phyloP scores from a whole-genome alignment of 2,329 filamentous ascomycete species.

The Beauveria sp. region DNA sequence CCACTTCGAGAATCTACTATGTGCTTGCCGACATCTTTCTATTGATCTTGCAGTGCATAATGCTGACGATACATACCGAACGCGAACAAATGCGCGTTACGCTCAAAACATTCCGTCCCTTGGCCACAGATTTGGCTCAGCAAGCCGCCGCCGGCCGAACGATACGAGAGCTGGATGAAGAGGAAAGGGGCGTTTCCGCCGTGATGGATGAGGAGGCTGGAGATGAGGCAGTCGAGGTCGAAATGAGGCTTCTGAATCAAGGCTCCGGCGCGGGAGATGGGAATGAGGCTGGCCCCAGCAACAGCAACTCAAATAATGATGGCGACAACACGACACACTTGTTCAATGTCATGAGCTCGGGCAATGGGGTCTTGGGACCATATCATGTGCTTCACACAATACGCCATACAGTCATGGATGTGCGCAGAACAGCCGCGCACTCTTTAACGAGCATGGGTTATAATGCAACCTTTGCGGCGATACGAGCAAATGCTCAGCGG shows the following conservation, averaged over 20 bases:
- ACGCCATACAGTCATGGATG: constrained; percentile 37
- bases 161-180: constrained; percentile 46
- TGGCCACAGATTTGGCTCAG: constrained; percentile 23
- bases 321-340: constrained; percentile 31
- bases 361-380: constrained; percentile 46
- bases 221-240: constrained; percentile 37
- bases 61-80: constrained; percentile 56
- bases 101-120: constrained; percentile 32
- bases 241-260: constrained; percentile 34
- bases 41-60: constrained; percentile 51
- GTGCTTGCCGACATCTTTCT: constrained; percentile 50
- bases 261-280: constrained; percentile 16
- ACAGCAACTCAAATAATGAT: constrained; percentile 21
- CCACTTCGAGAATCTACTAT: constrained; percentile 48
- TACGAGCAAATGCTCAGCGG: constrained; percentile 33
- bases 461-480: constrained; percentile 44
- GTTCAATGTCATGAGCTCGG: constrained; percentile 44
- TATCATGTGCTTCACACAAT: constrained; percentile 47
- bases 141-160: constrained; percentile 23
- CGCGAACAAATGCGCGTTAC: constrained; percentile 47
- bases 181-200: constrained; percentile 45
- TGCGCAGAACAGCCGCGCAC: constrained; percentile 40
- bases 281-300: constrained; percentile 15
- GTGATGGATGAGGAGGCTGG: constrained; percentile 27
- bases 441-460: constrained; percentile 49